Evolutionary conservation across 495 filamentous ascomycete species (phyloP).

Genomic region (Talaromyces proteolyticus): DNA sequence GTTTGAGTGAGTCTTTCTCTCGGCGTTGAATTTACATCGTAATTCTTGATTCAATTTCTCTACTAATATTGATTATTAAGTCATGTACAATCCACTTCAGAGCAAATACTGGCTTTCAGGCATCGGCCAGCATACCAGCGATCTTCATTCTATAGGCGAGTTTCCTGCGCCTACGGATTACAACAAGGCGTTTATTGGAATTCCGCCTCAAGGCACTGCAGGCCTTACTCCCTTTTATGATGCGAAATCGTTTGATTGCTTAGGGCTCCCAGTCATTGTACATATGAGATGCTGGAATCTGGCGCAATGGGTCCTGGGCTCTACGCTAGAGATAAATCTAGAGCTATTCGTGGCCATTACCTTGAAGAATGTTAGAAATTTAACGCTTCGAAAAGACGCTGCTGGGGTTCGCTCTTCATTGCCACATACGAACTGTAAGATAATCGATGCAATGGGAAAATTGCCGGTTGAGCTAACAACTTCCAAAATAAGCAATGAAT

Average conservation of each 20-base stretch:
- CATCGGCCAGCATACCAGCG: background rate
- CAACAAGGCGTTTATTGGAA: slow-evolving; percentile 1
- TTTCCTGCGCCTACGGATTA: background rate
- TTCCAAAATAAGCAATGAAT: background rate
- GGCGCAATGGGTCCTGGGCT: slow-evolving; percentile 3
- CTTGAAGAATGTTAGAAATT: background rate
- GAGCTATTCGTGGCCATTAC: background rate
- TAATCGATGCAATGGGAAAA: background rate
- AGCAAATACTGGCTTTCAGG: background rate
- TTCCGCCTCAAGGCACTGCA: background rate
- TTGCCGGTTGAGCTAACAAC: background rate
- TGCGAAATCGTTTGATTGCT: background rate
- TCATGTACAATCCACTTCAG: background rate
- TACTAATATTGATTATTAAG: background rate
- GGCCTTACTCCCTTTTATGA: background rate
- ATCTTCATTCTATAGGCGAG: background rate
- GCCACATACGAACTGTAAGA: background rate
- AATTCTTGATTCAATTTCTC: background rate
- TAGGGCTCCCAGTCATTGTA: background rate
- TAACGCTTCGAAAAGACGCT: background rate
- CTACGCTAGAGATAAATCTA: background rate
- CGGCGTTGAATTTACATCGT: background rate
- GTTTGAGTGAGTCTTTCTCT: background rate
- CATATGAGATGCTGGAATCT: slow-evolving; percentile 6
- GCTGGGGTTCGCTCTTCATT: background rate